Conservation (phyloP, 352 stramenopile species). For the Globisporangium mamillatum region DNA sequence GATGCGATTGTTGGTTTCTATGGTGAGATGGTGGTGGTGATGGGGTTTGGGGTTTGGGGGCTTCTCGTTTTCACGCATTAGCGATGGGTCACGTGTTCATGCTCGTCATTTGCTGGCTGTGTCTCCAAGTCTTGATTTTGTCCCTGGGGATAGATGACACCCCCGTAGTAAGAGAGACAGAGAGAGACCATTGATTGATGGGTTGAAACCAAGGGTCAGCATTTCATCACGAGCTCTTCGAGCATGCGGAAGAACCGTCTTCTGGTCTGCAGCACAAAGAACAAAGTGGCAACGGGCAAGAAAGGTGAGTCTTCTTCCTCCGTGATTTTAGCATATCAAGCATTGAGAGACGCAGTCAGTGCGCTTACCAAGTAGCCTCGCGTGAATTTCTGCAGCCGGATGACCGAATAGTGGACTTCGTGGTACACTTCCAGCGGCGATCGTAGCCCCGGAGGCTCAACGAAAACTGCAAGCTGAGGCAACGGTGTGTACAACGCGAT, state of each 20-base stretch:
- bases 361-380: conserved; percentile 25
- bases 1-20: not conserved
- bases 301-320: not conserved
- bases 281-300: not conserved
- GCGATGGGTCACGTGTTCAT: no score
- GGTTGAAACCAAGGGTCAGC: not conserved
- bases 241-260: conserved; percentile 39
- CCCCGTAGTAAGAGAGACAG: no score
- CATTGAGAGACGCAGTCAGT: not conserved
- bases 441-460: not conserved
- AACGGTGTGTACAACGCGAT: not conserved
- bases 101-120: no score
- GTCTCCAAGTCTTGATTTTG: no score
- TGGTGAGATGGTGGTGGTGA: not conserved
- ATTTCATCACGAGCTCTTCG: conserved; percentile 30
- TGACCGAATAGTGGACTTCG: conserved; percentile 16
- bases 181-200: no score
- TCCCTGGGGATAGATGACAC: no score
- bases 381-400: conserved; percentile 24
- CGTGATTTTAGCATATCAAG: not conserved
- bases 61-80: no score
- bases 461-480: not conserved
- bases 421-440: conserved; percentile 18
- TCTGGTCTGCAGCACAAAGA: conserved; percentile 25
- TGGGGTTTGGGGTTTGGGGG: not conserved